phyloP scores from a whole-genome alignment of 371 early-diverging fungal genomes.

The Batkoa obscura region DNA sequence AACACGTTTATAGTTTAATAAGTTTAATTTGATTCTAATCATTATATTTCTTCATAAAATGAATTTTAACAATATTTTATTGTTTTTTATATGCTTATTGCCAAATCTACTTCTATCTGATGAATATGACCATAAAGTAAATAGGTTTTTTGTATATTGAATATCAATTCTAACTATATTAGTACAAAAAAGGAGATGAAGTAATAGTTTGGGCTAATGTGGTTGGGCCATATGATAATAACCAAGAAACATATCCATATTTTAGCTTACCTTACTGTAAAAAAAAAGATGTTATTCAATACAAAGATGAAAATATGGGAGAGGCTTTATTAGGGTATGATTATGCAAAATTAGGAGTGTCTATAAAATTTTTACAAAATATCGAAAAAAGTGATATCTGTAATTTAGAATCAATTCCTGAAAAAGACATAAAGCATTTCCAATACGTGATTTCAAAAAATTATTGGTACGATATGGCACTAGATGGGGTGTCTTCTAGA shows the following conservation, averaged over 20 bases:
- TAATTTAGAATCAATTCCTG: neutral
- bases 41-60: too few relatives aligned
- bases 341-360: constrained; percentile 47
- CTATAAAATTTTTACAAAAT: constrained; percentile 31
- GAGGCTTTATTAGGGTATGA: constrained; percentile 67
- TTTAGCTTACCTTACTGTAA: constrained; percentile 55
- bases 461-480: neutral
- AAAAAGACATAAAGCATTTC: neutral
- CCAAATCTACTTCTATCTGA: too few relatives aligned
- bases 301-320: constrained; percentile 61
- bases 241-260: constrained; percentile 65
- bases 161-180: too few relatives aligned
- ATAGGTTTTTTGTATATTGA: too few relatives aligned
- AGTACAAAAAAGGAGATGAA: constrained; percentile 31
- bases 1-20: too few relatives aligned
- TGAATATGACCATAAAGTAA: too few relatives aligned
- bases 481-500: neutral
- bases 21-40: too few relatives aligned
- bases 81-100: too few relatives aligned
- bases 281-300: constrained; percentile 28
- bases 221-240: constrained; percentile 39
- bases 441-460: neutral
- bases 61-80: too few relatives aligned
- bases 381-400: neutral
- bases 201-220: constrained; percentile 55